phyloP scores from a whole-genome alignment of 2,329 filamentous ascomycete genomes.

The Ilyonectria sp. region DNA sequence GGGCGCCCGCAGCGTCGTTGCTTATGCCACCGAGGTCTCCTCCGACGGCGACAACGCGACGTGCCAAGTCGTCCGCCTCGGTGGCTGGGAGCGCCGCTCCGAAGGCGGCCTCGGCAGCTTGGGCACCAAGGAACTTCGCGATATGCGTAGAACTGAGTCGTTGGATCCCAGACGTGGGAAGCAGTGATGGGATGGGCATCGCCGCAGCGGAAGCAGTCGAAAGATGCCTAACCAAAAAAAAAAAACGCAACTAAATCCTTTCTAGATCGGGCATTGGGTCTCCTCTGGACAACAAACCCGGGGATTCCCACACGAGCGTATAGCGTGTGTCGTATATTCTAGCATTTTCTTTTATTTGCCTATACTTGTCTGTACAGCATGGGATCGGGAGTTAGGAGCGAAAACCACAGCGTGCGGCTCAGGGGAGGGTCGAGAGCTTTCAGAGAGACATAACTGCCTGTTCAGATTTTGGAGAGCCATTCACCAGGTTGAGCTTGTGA shows the following conservation, averaged over 20 bases:
- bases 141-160: conserved; percentile 86
- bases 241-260: not conserved
- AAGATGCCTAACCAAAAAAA: not conserved
- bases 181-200: conserved; percentile 49
- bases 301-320: conserved; percentile 2
- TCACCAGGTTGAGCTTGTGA: conserved; percentile 3
- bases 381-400: conserved; percentile 44
- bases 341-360: conserved; percentile 24
- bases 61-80: conserved; percentile 76
- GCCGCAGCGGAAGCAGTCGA: not conserved
- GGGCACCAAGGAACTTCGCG: conserved; percentile 92
- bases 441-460: conserved; percentile 28
- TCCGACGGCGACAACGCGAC: conserved; percentile 78
- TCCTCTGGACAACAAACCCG: not conserved
- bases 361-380: conserved; percentile 40
- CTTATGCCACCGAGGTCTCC: conserved; percentile 90
- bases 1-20: conserved; percentile 83
- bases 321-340: conserved; percentile 33
- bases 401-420: conserved; percentile 25
- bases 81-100: conserved; percentile 79
- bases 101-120: conserved; percentile 92
- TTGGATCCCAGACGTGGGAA: conserved; percentile 83
- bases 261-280: conserved; percentile 13
- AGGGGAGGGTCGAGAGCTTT: conserved; percentile 7
- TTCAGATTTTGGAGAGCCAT: not conserved